phyloP scores from a whole-genome alignment of 495 filamentous ascomycete genomes.

The Beverwykella pulmonaria region DNA sequence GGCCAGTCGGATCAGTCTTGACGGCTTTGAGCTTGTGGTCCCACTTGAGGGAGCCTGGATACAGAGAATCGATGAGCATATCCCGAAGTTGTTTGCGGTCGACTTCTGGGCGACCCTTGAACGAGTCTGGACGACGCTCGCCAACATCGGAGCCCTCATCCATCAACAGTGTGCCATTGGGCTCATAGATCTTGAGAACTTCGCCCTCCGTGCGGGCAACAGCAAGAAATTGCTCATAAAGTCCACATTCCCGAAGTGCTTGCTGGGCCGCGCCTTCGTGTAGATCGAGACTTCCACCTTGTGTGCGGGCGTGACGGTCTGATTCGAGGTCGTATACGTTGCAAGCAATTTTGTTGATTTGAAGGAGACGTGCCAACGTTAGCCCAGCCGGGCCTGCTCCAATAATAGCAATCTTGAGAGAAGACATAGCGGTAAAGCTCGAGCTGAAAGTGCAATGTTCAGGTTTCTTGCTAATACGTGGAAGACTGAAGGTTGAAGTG shows the following conservation, averaged over 20 bases:
- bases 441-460: too few relatives aligned
- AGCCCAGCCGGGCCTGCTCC: too few relatives aligned
- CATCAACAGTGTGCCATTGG: neutral
- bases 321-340: neutral
- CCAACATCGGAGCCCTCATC: neutral
- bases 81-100: neutral
- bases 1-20: neutral
- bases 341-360: too few relatives aligned
- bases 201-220: neutral
- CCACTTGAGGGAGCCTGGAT: too few relatives aligned
- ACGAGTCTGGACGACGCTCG: neutral
- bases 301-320: neutral
- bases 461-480: too few relatives aligned
- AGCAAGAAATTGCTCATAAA: neutral
- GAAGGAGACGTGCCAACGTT: too few relatives aligned
- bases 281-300: neutral
- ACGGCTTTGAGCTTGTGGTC: too few relatives aligned
- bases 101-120: neutral
- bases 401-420: too few relatives aligned
- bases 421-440: too few relatives aligned
- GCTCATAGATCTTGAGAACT: neutral
- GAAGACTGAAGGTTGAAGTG: too few relatives aligned
- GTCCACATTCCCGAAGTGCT: neutral
- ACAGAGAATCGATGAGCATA: neutral
- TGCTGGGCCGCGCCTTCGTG: neutral